A percentile compares a stretch with the other conserved stretches of the same genome.
These are phyloP conservation scores for Talaromyces albobiverticillius DNA, from an alignment of 2,329 filamentous ascomycete genomes.

Conservation along the genomic window DNA sequence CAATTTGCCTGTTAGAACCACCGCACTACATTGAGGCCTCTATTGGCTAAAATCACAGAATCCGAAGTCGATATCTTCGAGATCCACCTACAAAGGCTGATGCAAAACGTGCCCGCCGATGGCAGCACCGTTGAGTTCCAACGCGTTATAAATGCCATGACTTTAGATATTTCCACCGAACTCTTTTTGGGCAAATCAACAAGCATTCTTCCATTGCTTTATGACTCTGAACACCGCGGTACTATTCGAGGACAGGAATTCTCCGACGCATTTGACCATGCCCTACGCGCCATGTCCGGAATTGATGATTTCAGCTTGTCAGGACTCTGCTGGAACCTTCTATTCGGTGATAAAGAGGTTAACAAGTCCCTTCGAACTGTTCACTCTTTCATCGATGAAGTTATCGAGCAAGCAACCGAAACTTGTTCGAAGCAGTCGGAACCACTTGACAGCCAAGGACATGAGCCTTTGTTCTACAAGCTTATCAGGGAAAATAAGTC, in stretches of 20 bases:
- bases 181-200: not conserved
- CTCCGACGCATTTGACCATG: slow-evolving; percentile 3
- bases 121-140: slow-evolving; percentile 57
- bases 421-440: not conserved
- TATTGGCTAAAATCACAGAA: not conserved
- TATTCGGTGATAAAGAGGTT: not conserved
- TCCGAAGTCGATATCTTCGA: not conserved
- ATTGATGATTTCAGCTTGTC: slow-evolving; percentile 3
- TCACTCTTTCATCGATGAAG: not conserved
- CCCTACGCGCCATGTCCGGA: not conserved
- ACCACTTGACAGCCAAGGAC: not conserved
- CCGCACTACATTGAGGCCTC: not conserved
- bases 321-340: not conserved
- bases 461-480: not conserved
- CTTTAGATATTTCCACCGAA: slow-evolving; percentile 5
- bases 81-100: not conserved
- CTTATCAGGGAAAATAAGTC: not conserved
- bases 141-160: slow-evolving; percentile 60
- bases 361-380: not conserved
- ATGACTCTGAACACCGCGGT: not conserved
- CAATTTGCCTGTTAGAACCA: not conserved
- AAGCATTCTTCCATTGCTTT: not conserved
- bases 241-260: not conserved
- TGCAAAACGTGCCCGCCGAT: slow-evolving; percentile 38
- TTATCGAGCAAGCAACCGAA: not conserved